Evolutionary conservation across 1,284 basidiomycete genomes (phyloP).

Genomic region (Xerocomus cyaneibrunnescens): DNA sequence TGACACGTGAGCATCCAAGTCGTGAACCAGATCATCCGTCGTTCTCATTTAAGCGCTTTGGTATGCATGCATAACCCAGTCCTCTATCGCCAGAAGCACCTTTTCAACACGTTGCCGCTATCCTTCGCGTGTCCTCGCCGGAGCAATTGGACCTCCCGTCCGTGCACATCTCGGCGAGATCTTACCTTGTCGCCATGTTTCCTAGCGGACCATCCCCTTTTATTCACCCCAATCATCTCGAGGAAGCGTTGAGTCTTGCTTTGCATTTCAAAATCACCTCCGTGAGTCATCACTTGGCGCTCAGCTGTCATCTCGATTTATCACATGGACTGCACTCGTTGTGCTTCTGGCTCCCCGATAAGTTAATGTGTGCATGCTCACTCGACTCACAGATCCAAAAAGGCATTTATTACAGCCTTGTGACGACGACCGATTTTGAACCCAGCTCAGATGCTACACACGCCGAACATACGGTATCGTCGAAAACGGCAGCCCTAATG

Average conservation of each 20-base stretch:
- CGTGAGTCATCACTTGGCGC: conserved; percentile 42
- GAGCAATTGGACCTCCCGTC: conserved; percentile 54
- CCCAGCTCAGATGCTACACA: conserved; percentile 22
- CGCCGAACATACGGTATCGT: background rate
- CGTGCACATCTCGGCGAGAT: conserved; percentile 45
- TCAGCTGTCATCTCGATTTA: background rate
- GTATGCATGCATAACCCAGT: conserved; percentile 36
- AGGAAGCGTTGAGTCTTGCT: conserved; percentile 52
- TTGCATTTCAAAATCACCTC: conserved; percentile 42
- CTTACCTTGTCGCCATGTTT: conserved; percentile 45
- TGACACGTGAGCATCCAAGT: conserved; percentile 49
- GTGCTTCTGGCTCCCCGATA: background rate
- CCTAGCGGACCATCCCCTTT: conserved; percentile 42
- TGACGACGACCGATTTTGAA: conserved; percentile 55
- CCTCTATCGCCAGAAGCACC: conserved; percentile 43
- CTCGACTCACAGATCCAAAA: conserved; percentile 51
- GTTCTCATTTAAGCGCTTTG: background rate
- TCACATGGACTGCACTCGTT: background rate
- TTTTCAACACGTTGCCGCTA: conserved; percentile 46
- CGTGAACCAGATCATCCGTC: background rate
- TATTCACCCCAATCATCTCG: conserved; percentile 40
- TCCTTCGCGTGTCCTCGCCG: conserved; percentile 55
- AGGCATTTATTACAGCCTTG: conserved; percentile 57
- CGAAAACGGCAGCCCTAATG: conserved; percentile 13
- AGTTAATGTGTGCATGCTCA: background rate